Evolutionary conservation across 441 rosid genomes (phyloP), one percentile per base, ranked within the genome.

Genomic region (Brassica hybrid): DNA sequence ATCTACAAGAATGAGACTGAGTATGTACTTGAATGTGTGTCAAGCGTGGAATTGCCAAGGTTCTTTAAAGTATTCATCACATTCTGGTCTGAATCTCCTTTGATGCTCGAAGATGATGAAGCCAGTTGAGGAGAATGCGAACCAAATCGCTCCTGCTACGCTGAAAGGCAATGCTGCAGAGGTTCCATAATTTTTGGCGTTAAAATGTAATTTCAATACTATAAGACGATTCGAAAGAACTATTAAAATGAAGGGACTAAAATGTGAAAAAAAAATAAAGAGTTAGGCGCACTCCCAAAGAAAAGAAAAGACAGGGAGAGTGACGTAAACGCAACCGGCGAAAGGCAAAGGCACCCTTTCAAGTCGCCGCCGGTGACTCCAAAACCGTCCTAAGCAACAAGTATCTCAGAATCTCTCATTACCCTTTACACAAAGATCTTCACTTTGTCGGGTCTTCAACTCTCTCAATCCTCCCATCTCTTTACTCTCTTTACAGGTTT

Each of bases 31-130:
- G 48, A 41, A 41, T 41, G 13, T 41, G 48, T 41, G n/a, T 3
- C n/a, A 41, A 41, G 48, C 48, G 12, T 41, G n/a, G 48, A 41
- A 11, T 11, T 41, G 48, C 48, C 48, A 41, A 3, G 48, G 12
- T 41, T 9, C 48, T 41, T 41, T 80, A 90, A 67, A 4, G 90
- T 82, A 50, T 79, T 91, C 87, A 86, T 90, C 76, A 87, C 85
- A 59, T 90, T 89, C 85, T 87, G 91, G 73, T 94, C 96, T 19
- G 70, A 21, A 23, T 91, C 93, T 73, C 79, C 94, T 84, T 82
- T 86, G 71, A 67, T 78, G 77, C 82, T 69, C 21, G 79, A 71
- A 27, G 78, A 66, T 61, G 87, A 82, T 30, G 34, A 30, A 54
- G 76, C 83, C 27, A 80, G 83, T 43, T 13, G 48, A 41, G 48